Evolutionary conservation across 1,284 basidiomycete genomes (phyloP).

Genomic region (Limonomyces culmigenus): DNA sequence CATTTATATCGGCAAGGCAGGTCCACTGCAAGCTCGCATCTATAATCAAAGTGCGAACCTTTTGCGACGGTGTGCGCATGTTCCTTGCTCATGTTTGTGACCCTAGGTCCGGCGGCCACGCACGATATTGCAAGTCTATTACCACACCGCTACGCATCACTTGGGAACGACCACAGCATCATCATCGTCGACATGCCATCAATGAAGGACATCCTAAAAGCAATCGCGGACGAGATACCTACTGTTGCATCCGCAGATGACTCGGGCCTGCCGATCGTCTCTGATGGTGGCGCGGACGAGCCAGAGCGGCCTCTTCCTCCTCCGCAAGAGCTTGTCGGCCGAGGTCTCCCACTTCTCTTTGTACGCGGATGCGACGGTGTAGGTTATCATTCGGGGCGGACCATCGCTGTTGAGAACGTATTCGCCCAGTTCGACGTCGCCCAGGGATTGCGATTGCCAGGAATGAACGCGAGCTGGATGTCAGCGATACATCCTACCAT

Average conservation of each 20-base stretch:
- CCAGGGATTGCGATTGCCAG: too few relatives aligned
- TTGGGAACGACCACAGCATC: conserved; percentile 47
- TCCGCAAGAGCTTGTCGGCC: conserved; percentile 32
- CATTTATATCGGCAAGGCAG: conserved; percentile 79
- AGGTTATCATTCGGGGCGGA: conserved; percentile 71
- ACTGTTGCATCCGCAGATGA: conserved; percentile 18
- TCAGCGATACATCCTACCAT: too few relatives aligned
- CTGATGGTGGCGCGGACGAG: conserved; percentile 16
- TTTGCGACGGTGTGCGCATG: conserved; percentile 41
- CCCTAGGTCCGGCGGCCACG: too few relatives aligned
- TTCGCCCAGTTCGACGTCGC: conserved; percentile 54
- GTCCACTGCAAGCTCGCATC: conserved; percentile 61
- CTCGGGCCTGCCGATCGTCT: conserved; percentile 20
- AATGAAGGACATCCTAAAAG: conserved; percentile 51
- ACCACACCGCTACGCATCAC: conserved; percentile 28
- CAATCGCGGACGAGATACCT: conserved; percentile 41
- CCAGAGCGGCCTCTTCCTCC: conserved; percentile 17
- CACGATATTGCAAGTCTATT: too few relatives aligned
- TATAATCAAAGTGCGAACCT: conserved; percentile 46
- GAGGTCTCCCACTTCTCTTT: conserved; percentile 53
- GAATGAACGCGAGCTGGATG: too few relatives aligned
- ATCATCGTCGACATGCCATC: conserved; percentile 68
- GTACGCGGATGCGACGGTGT: conserved; percentile 63
- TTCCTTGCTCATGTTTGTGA: too few relatives aligned
- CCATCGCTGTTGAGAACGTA: conserved; percentile 70